These are phyloP conservation scores for Diaporthe ampelina DNA, from an alignment of 2,329 filamentous ascomycete genomes.

Conservation along the genomic window DNA sequence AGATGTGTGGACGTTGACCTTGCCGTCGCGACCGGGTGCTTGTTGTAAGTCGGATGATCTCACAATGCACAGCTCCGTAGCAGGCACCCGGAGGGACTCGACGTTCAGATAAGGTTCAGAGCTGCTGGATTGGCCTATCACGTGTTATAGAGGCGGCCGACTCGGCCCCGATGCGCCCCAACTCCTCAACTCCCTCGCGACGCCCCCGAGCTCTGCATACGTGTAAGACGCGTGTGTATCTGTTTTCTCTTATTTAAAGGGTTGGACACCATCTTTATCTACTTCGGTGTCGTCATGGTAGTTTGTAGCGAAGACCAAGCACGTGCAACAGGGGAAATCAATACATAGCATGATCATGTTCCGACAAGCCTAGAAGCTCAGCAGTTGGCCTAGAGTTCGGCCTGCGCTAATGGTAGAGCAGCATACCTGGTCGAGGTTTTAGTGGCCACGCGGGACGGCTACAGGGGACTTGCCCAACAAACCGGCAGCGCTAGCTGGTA, in stretches of 20 bases:
- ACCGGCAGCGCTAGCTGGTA: slow-evolving; percentile 28
- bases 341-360: not conserved
- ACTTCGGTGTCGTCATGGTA: not conserved
- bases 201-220: not conserved
- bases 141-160: slow-evolving; percentile 29
- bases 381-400: slow-evolving; percentile 2
- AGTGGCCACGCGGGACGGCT: slow-evolving; percentile 20
- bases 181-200: not conserved
- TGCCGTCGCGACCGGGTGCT: slow-evolving; percentile 10
- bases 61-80: not conserved
- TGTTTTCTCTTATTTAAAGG: not conserved
- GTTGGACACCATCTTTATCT: not conserved
- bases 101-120: slow-evolving; percentile 39
- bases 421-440: slow-evolving; percentile 1
- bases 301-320: not conserved
- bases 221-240: not conserved
- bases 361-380: slow-evolving; percentile 6
- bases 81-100: slow-evolving; percentile 5
- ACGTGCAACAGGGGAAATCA: not conserved
- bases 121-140: slow-evolving; percentile 31
- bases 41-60: slow-evolving; percentile 5
- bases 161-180: slow-evolving; percentile 19
- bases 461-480: slow-evolving; percentile 34
- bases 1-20: slow-evolving; percentile 7
- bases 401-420: too few species aligned